These are phyloP conservation scores for Penicillium longicatenatum DNA, from an alignment of 495 filamentous ascomycete genomes.

Conservation along the genomic window DNA sequence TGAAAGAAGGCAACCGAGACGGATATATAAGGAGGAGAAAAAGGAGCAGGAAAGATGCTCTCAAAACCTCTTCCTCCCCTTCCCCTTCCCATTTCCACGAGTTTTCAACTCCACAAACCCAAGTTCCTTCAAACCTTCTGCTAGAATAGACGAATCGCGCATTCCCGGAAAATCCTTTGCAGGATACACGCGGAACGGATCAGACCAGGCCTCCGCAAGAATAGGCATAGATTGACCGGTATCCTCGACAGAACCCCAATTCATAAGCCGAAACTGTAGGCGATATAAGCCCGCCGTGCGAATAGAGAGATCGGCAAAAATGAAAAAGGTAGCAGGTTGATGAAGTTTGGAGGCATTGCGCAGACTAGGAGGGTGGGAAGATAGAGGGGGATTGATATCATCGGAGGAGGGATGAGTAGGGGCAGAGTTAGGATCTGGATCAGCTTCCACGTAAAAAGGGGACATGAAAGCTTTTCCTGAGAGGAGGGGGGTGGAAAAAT, in stretches of 20 bases:
- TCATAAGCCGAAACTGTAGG: slow-evolving; percentile 84
- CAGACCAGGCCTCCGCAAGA: slow-evolving; percentile 68
- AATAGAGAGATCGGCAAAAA: slow-evolving; percentile 92
- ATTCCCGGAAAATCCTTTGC: slow-evolving; percentile 98
- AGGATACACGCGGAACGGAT: slow-evolving; percentile 83
- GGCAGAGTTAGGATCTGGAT: slow-evolving; percentile 48
- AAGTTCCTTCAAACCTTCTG: slow-evolving; percentile 44
- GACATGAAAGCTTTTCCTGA: slow-evolving; percentile 47
- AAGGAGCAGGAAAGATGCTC: neutral
- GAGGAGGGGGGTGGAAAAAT: slow-evolving; percentile 34
- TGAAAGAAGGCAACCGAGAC: neutral
- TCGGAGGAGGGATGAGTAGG: slow-evolving; percentile 68
- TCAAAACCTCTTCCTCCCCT: slow-evolving; percentile 35
- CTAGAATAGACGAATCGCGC: slow-evolving; percentile 55
- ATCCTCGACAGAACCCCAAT: slow-evolving; percentile 51
- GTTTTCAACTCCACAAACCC: slow-evolving; percentile 51
- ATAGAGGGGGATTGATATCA: slow-evolving; percentile 4
- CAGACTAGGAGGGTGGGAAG: slow-evolving; percentile 2
- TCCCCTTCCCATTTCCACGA: slow-evolving; percentile 47
- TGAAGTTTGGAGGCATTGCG: slow-evolving; percentile 25
- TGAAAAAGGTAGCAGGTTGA: slow-evolving; percentile 68
- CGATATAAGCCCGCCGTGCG: slow-evolving; percentile 82
- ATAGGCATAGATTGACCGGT: slow-evolving; percentile 64
- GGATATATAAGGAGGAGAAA: neutral
- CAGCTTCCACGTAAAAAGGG: slow-evolving; percentile 44